Evolutionary conservation across 768 basidiomycete species (phyloP).

Genomic region (Crassisporium funariophilum): DNA sequence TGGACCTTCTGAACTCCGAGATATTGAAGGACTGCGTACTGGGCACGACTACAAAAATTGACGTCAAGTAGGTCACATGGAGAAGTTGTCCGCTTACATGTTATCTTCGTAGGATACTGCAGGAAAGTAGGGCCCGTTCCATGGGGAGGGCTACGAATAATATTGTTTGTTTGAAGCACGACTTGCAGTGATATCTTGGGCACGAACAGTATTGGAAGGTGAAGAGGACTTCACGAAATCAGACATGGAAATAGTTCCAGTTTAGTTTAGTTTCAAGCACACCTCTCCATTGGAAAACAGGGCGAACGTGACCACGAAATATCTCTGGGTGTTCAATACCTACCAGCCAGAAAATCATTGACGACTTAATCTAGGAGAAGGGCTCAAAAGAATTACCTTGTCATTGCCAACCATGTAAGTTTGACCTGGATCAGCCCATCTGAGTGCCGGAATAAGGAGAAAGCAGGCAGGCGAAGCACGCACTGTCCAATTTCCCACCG

Average conservation of each 20-base stretch:
- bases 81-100: slow-evolving; percentile 36
- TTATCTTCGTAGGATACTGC: slow-evolving; percentile 60
- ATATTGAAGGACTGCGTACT: slow-evolving; percentile 53
- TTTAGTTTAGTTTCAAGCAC: too few relatives aligned
- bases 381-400: slow-evolving; percentile 42
- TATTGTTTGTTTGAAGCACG: slow-evolving; percentile 4
- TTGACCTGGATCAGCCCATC: slow-evolving; percentile 41
- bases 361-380: too few relatives aligned
- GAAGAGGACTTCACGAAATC: slow-evolving; percentile 49
- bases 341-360: slow-evolving; percentile 17
- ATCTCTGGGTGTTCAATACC: slow-evolving; percentile 51
- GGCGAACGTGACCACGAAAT: slow-evolving; percentile 57
- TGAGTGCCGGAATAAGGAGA: too few relatives aligned
- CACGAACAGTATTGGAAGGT: slow-evolving; percentile 56
- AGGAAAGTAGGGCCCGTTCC: slow-evolving; percentile 62
- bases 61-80: background rate
- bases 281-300: slow-evolving; percentile 65
- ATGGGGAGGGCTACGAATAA: slow-evolving; percentile 50
- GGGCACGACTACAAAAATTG: slow-evolving; percentile 43
- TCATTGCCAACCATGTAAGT: slow-evolving; percentile 49
- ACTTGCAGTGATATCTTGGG: background rate
- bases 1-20: slow-evolving; percentile 47
- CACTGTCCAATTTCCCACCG: slow-evolving; percentile 54
- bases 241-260: slow-evolving; percentile 1
- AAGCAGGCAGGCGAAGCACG: too few relatives aligned